These are phyloP conservation scores for Malassezia slooffiae DNA, from an alignment of 1,284 basidiomycete genomes.

Conservation along the genomic window DNA sequence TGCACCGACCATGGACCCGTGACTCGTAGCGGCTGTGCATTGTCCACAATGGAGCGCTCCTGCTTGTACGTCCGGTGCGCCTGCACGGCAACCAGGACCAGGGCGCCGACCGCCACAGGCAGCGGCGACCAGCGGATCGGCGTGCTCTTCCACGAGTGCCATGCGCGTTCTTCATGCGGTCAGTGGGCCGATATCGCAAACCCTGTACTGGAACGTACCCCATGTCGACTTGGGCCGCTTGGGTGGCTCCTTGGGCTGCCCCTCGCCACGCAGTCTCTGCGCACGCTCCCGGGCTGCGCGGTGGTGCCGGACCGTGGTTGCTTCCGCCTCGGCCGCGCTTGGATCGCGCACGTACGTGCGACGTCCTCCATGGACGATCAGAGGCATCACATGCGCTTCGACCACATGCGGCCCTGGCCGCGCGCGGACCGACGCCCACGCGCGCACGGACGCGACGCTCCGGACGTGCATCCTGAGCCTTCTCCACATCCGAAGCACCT, in stretches of 20 bases:
- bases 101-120: conserved; percentile 62
- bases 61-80: conserved; percentile 57
- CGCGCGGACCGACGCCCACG: too few relatives aligned
- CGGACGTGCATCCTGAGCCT: too few relatives aligned
- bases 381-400: too few relatives aligned
- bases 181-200: too few relatives aligned
- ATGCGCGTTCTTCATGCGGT: too few relatives aligned
- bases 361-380: too few relatives aligned
- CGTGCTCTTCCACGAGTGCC: conserved; percentile 67
- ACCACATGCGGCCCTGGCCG: too few relatives aligned
- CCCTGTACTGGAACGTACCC: too few relatives aligned
- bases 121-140: conserved; percentile 92
- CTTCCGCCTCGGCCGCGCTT: conserved; percentile 31
- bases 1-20: conserved; percentile 95
- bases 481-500: too few relatives aligned
- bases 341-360: conserved; percentile 26
- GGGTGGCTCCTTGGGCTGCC: conserved; percentile 9
- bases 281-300: conserved; percentile 18
- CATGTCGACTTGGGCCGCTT: neutral
- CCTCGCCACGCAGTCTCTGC: conserved; percentile 8
- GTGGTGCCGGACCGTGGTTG: conserved; percentile 35
- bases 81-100: conserved; percentile 50
- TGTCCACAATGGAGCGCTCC: conserved; percentile 45
- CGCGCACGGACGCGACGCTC: too few relatives aligned
- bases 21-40: conserved; percentile 54